Conservation (phyloP, 345 rosid species). For the Anastatica hierochuntica region DNA sequence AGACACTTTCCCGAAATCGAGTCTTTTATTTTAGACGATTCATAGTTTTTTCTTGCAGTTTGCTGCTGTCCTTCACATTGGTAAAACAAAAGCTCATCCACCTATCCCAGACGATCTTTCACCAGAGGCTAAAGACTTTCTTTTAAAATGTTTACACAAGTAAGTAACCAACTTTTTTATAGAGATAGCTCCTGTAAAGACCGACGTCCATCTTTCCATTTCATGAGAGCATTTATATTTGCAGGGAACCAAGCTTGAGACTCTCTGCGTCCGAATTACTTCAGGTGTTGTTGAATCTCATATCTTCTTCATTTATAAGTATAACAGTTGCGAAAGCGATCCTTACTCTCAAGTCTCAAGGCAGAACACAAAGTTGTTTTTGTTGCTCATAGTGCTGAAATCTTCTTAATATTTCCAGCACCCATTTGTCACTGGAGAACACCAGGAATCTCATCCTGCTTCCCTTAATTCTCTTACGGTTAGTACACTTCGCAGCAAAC, state of each 20-base stretch:
- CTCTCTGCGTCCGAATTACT: conserved; percentile 66
- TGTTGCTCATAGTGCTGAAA: conserved; percentile 11
- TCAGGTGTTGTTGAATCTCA: conserved; percentile 40
- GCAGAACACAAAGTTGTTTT: background rate
- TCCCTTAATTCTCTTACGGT: conserved; percentile 44
- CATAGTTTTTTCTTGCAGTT: conserved; percentile 41
- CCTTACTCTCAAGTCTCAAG: no score
- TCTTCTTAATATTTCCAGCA: conserved; percentile 47
- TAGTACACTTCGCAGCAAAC: conserved; percentile 18
- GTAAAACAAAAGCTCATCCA: conserved; percentile 91
- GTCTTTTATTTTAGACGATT: conserved; percentile 6
- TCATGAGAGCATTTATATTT: conserved; percentile 4
- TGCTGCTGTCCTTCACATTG: conserved; percentile 91
- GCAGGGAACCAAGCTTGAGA: conserved; percentile 79
- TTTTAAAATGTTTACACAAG: conserved; percentile 79
- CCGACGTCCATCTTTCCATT: conserved; percentile 4
- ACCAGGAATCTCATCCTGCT: conserved; percentile 38
- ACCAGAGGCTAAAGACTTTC: conserved; percentile 73
- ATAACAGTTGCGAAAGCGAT: no score
- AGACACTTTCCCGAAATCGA: conserved; percentile 6
- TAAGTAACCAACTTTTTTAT: conserved; percentile 22
- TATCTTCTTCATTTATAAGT: background rate
- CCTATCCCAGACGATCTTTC: conserved; percentile 90
- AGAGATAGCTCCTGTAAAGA: background rate
- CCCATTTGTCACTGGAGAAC: conserved; percentile 63